Evolutionary conservation across 2,329 filamentous ascomycete species (phyloP).

Genomic region (Cercospora sesami): DNA sequence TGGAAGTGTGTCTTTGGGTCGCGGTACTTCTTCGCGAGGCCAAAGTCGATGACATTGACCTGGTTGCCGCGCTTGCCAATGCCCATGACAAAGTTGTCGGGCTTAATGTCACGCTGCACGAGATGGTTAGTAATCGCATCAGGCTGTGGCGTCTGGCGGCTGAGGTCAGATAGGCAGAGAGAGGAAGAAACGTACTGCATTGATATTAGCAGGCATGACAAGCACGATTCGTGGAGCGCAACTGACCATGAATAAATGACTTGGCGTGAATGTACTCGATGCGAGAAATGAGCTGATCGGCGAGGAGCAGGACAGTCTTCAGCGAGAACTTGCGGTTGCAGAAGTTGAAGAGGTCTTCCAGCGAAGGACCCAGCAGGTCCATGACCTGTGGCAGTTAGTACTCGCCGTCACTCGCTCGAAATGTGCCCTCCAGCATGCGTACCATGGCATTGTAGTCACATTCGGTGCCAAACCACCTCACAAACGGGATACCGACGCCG

Average conservation of each 20-base stretch:
- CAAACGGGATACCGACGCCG: constrained; percentile 96
- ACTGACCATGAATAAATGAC: constrained; percentile 12
- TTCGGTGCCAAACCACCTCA: constrained; percentile 99
- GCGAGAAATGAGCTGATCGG: constrained; percentile 11
- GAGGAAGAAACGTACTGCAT: background rate
- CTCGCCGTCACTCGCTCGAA: background rate
- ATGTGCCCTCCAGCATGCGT: background rate
- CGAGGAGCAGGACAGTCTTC: constrained; percentile 7
- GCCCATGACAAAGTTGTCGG: constrained; percentile 23
- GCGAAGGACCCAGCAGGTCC: constrained; percentile 25
- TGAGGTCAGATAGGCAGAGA: background rate
- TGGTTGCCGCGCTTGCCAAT: constrained; percentile 26
- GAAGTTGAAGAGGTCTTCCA: constrained; percentile 27
- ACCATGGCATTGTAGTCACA: constrained; percentile 99
- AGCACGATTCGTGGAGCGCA: background rate
- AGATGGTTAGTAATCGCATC: background rate
- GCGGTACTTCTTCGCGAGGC: constrained; percentile 19
- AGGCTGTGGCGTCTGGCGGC: background rate
- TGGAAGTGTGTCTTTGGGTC: background rate
- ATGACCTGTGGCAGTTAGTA: background rate
- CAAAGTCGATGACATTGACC: constrained; percentile 28
- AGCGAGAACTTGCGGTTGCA: constrained; percentile 10
- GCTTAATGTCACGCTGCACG: constrained; percentile 21
- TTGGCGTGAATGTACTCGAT: constrained; percentile 2
- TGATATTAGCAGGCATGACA: background rate